phyloP scores from a whole-genome alignment of 805 yeast genomes.

The Spathaspora passalidarum region DNA sequence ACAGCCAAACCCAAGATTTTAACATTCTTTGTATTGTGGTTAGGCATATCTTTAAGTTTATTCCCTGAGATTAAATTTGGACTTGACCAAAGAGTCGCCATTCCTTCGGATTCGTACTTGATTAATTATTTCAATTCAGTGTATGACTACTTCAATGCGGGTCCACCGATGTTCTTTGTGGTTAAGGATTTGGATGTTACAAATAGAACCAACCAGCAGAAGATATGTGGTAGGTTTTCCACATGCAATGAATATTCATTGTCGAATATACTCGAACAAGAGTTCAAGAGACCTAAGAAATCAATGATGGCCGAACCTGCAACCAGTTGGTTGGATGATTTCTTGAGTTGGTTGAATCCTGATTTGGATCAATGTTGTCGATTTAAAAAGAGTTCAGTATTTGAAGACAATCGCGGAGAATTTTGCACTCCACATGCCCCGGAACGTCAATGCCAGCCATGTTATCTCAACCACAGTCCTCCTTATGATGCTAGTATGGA shows the following conservation, averaged over 20 bases:
- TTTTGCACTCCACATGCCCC: constrained; percentile 69
- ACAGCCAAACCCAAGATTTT: constrained; percentile 48
- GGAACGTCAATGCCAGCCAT: constrained; percentile 67
- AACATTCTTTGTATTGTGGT: constrained; percentile 55
- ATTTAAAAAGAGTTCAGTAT: constrained; percentile 43
- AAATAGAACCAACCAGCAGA: constrained; percentile 57
- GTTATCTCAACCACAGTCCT: constrained; percentile 58
- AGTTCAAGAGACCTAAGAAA: constrained; percentile 58
- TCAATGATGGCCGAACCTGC: constrained; percentile 79
- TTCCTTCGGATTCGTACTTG: constrained; percentile 80
- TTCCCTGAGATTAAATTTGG: constrained; percentile 75
- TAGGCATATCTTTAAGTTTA: constrained; percentile 65
- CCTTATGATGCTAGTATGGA: constrained; percentile 71
- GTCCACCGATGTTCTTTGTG: constrained; percentile 90
- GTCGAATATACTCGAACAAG: constrained; percentile 81
- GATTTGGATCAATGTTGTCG: constrained; percentile 83
- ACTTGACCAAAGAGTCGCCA: constrained; percentile 83
- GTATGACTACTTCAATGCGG: constrained; percentile 70
- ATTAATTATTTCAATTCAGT: constrained; percentile 78
- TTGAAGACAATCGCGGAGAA: constrained; percentile 28
- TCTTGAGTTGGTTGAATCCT: constrained; percentile 83
- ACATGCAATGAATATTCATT: constrained; percentile 78
- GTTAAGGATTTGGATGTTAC: constrained; percentile 69
- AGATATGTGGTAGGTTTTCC: constrained; percentile 83
- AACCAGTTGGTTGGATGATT: constrained; percentile 93